Evolutionary conservation across 306 rosid genomes (phyloP), one percentile per base, ranked within the genome.

Genomic region (Abrus pulchellus): DNA sequence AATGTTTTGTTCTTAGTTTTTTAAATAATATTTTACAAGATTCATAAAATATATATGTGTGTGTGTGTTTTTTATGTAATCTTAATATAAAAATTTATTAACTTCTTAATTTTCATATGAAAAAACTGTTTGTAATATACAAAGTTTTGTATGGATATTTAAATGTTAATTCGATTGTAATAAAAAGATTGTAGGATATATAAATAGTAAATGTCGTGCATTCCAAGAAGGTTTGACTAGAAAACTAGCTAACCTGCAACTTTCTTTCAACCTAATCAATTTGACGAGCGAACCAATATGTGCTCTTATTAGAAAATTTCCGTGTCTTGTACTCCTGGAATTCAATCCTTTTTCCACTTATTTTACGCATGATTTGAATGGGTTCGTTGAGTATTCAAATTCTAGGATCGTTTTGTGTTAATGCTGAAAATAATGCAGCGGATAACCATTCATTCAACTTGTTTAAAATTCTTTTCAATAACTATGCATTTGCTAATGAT

Each of bases 211-310:
- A 36, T 27, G 14, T 2, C 43, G 11, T 72, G 53, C 38, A 36
- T 52, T 53, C 4, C 29, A 71, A 10, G 33, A 36, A 50, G 61
- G 27, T 29, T 9, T 13, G 29, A 32, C 50, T 67, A 20, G 6
- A 9, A 72, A 13, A 54, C 14, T 38, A 20, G 6, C 38, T 36
- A 20, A 56, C 3, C 0, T 56, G 29, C 20, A 52, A 36, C 50
- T 52, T 71, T 50, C 14, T 71, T 71, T 50, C 6, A 9, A 70
- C 75, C 75, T n/a, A 70, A 36, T 20, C 33, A 55, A 55, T 54
- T 54, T 72, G 40, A 3, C 36, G 53, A 54, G 52, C 65, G 3
- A 38, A 54, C 12, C 77, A 9, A 73, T 28, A 55, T 28, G 47
- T 56, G 13, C 40, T 41, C 43, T 2, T 56, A 28, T 14, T 43